Evolutionary conservation across 106 monocot genomes (phyloP), one percentile per base, ranked within the genome.

Genomic region (Cymbidium sinense): DNA sequence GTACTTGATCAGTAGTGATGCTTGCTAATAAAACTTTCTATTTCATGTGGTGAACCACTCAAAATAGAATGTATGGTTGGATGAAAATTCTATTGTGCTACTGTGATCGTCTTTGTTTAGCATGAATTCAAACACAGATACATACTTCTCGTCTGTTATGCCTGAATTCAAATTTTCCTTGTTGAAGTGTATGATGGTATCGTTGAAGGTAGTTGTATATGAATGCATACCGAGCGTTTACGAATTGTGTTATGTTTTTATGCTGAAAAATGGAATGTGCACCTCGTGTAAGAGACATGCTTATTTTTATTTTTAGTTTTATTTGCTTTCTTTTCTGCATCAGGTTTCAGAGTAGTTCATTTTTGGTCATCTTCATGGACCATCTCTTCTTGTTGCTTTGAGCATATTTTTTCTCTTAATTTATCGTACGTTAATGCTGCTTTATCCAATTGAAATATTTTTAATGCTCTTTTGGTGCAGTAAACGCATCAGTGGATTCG

Each of bases 401-500:
- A 33, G 67, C 4, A 58, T 58, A 47, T 58, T 58, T 67, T 25
- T 64, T 29, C n/a, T 64, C 28, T 64, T 27, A 2, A 64, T 27
- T 10, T 64, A 29, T 31, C 33, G 33, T 67, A 5, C 61, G 27
- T 62, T 67, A 67, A 8, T 33, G 33, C 17, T 67, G 33, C 13
- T 67, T 33, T 18, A 12, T 31, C 17, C 31, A 31, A 33, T 67
- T 67, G 29, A 30, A 67, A 27, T 4, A 64, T 33, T 67, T 67
- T 77, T 21, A 37, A 34, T 35, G 21, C 12, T 75, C 36, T 75
- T 72, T 33, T 50, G 11, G 64, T 70, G 72, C 84, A 95, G 94
- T 82, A 96, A 91, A 85, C 78, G 93, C 3, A 81, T 88, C 37
- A 96, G 96, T 81, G 96, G 96, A 37, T 96, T 96, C 89, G 96